Base-by-base conservation (phyloP, 1,284 basidiomycete species). In the Austroboletus niveus region DNA sequence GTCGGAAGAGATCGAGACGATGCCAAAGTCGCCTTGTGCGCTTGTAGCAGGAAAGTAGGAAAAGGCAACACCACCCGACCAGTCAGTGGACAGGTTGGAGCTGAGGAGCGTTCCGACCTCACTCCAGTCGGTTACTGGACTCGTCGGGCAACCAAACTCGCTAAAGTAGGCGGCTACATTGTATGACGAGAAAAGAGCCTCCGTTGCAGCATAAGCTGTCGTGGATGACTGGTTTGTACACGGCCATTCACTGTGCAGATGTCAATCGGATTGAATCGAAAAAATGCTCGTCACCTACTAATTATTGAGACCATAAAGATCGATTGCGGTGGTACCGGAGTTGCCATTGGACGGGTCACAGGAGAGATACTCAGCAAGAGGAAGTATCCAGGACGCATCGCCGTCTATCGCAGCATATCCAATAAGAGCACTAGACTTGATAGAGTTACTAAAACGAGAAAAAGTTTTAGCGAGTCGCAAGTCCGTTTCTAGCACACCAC, bases 61-160 rank as follows among this genome's bases (percentile, higher is more conserved):
- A 72, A 95, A 96, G 1, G 94, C 94, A 40, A 97, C 65, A 45
- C 90, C 94, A 52, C 93, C 94, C 30, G 90, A 93, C 82, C 89
- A 96, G 45, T 87, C 83, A 56, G 85, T 71, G 11, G 85, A 80
- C 79, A 94, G 90, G 20, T 87, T 72, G 10, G 75, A 63, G 52
- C 86, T 80, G 67, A 87, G 89, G 17, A 97, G 76, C n/a, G 87
- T 80, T 32, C 70, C 74, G 12, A 86, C 83, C 68, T 97, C 93
- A 36, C 83, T 87, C 90, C 91, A 97, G 27, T 84, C 72, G 60
- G 92, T 85, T 41, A 86, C 82, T 20, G 75, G 73, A 30, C 67
- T 71, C 11, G 72, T 79, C 63, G 87, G 83, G 63, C 89, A 92
- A 52, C 93, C 93, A 57, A 82, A 96, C 76, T 97, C 93, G 66